Base-by-base conservation (phyloP, 2,329 filamentous ascomycete genomes). In the Aureobasidium musti region DNA sequence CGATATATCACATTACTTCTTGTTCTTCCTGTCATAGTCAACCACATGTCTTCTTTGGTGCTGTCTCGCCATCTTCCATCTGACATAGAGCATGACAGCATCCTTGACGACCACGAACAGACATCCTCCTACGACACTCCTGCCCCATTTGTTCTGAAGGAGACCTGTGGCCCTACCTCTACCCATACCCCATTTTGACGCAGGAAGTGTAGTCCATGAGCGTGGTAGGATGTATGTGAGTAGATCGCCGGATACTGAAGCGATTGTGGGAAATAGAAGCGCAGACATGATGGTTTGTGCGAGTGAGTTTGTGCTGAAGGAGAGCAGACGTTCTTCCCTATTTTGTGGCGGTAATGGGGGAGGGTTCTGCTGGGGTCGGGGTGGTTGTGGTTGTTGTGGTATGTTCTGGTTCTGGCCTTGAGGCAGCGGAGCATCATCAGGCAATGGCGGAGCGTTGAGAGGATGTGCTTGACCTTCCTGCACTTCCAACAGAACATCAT, bases 51-150 rank as follows among this genome's bases (percentile, higher is more conserved):
- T 73, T 72, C 75, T 70, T 13, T 79, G 74, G 72, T 83, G 81
- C 71, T 80, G 80, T 71, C 78, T 76, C 67, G 81, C 82, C 75
- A 82, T 80, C 73, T 76, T 79, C 81, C 81, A 84, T 59, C 80
- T 64, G 35, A 82, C 86, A 72, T 89, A 89, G 1, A 89, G 77
- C 71, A 86, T 78, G 39, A 89, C 72, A 7, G 84, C 84, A 75
- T 89, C 87, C 76, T 94, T 95, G 63, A 97, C 77, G 11, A 97
- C 88, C 19, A 98, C 88, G 73, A 94, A 97, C 23, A 96, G 79
- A 74, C 91, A 95, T 0, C 95, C 95, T 1, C 95, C 95, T 1
- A 95, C 84, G 2, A 99, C 82, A 73, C 91, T 97, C 66, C 95
- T 84, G 0, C 92, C 95, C 92, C 95, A 98, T 67, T 89, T 87